phyloP scores from a whole-genome alignment of 768 basidiomycete species.

The Calocybe gangraenosa region DNA sequence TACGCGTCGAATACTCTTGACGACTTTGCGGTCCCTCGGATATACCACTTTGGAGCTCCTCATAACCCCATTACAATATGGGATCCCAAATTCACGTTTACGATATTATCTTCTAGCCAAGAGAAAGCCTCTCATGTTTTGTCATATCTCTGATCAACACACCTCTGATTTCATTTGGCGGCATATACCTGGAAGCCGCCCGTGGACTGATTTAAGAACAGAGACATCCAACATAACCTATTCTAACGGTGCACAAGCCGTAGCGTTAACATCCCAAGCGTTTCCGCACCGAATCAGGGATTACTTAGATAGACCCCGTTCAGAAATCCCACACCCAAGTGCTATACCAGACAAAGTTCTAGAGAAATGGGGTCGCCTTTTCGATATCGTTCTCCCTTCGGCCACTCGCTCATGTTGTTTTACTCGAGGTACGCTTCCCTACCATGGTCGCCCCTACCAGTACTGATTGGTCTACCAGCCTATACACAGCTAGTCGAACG shows the following conservation, averaged over 20 bases:
- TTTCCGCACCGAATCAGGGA: constrained; percentile 24
- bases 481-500: constrained; percentile 77
- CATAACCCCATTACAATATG: constrained; percentile 73
- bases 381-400: constrained; percentile 73
- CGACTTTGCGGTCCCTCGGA: constrained; percentile 46
- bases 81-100: constrained; percentile 77
- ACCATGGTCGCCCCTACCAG: background rate
- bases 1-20: constrained; percentile 54
- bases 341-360: constrained; percentile 60
- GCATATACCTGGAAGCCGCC: constrained; percentile 45
- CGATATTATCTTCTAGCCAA: constrained; percentile 80
- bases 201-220: constrained; percentile 39
- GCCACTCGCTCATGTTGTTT: constrained; percentile 70
- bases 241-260: background rate
- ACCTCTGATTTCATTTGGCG: constrained; percentile 34
- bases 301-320: constrained; percentile 35
- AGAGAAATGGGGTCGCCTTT: constrained; percentile 71
- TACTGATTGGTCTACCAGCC: constrained; percentile 31
- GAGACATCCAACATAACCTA: background rate
- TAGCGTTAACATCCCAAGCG: background rate
- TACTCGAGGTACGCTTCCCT: constrained; percentile 55
- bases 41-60: constrained; percentile 61
- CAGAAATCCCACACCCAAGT: constrained; percentile 20
- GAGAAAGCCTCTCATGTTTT: constrained; percentile 35
- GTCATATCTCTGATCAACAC: constrained; percentile 13